Conservation (phyloP, 345 rosid genomes). For the Mercurialis annua region DNA sequence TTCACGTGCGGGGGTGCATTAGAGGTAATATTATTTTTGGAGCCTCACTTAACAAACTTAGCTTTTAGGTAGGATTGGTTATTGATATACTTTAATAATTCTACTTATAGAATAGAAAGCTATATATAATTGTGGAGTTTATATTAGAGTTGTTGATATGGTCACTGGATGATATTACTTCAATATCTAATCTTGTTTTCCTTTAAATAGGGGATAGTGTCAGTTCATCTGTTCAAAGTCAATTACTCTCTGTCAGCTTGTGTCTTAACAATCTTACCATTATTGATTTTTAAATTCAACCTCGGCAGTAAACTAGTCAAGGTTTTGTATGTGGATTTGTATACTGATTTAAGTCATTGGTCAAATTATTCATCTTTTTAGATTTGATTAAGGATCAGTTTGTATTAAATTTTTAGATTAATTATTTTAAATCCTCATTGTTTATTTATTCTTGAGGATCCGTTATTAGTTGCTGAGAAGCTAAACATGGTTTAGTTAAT, state of each 20-base stretch:
- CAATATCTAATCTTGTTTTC: neutral
- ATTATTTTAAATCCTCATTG: neutral
- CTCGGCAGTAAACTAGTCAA: conserved; percentile 1
- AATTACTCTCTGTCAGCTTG: no score
- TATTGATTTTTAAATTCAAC: neutral
- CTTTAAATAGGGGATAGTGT: neutral
- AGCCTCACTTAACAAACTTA: no score
- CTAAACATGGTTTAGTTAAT: neutral
- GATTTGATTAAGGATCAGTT: neutral
- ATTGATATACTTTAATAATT: no score
- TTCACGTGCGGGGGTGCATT: no score
- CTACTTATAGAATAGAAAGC: no score
- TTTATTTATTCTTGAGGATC: neutral
- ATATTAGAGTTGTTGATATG: neutral
- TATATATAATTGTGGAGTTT: neutral
- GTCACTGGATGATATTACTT: neutral
- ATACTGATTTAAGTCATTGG: neutral
- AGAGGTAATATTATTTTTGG: no score
- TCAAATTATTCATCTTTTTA: neutral
- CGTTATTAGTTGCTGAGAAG: neutral
- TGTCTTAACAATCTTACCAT: neutral
- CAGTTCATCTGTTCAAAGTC: neutral
- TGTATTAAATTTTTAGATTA: neutral
- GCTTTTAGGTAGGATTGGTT: no score
- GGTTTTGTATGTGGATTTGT: conserved; percentile 5